Evolutionary conservation across 805 yeast species (phyloP).

Genomic region (Ogataea pilisensis): DNA sequence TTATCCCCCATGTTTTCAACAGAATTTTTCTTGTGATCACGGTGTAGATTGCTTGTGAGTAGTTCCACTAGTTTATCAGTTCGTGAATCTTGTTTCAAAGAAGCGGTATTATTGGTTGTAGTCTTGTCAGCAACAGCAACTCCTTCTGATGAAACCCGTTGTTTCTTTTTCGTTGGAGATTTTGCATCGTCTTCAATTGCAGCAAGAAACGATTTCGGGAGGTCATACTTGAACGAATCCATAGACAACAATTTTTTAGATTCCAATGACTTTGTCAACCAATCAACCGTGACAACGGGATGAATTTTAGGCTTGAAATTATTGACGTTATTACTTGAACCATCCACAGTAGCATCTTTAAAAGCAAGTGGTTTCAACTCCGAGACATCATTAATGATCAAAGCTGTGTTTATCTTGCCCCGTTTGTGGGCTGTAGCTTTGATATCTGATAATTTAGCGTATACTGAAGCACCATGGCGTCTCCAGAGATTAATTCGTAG

Average conservation of each 20-base stretch:
- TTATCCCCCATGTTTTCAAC: no score
- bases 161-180: no score
- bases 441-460: constrained; percentile 3
- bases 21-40: no score
- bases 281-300: constrained; percentile 9
- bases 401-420: not conserved
- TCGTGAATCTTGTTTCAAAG: no score
- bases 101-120: no score
- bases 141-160: no score
- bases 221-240: constrained; percentile 7
- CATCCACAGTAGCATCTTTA: not conserved
- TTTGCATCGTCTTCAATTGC: not conserved
- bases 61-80: not conserved
- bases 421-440: not conserved
- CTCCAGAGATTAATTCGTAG: constrained; percentile 22
- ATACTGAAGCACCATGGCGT: constrained; percentile 25
- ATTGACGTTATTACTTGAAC: not conserved
- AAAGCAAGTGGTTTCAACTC: not conserved
- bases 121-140: no score
- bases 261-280: constrained; percentile 14
- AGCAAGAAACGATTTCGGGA: not conserved
- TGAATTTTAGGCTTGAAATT: not conserved
- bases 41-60: not conserved
- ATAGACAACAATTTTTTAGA: constrained; percentile 3
- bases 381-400: constrained; percentile 8